Conservation (phyloP, 2,329 filamentous ascomycete species). For the Monosporascus sp. region DNA sequence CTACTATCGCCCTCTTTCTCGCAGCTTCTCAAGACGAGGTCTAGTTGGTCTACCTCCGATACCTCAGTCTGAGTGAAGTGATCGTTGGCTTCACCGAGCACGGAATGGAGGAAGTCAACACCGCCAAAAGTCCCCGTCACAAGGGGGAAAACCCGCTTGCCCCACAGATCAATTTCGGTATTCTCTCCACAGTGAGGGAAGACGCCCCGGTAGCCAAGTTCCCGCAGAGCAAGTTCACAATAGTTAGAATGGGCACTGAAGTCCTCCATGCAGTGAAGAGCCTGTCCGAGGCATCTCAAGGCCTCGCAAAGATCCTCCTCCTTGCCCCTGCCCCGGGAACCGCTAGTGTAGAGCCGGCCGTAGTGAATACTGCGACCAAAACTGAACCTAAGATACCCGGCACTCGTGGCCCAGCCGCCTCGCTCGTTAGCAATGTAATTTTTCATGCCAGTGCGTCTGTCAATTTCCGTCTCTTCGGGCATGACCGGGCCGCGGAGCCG, state of each 20-base stretch:
- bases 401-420: conserved; percentile 83
- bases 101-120: conserved; percentile 80
- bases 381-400: conserved; percentile 76
- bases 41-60: conserved; percentile 77
- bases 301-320: conserved; percentile 79
- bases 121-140: conserved; percentile 74
- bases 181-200: conserved; percentile 68
- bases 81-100: conserved; percentile 71
- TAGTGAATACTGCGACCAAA: conserved; percentile 71
- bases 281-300: conserved; percentile 69
- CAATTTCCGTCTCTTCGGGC: conserved; percentile 66
- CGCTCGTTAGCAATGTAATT: conserved; percentile 95
- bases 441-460: conserved; percentile 86
- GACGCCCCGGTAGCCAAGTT: conserved; percentile 63
- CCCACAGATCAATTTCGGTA: conserved; percentile 61
- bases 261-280: conserved; percentile 72
- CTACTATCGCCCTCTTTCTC: conserved; percentile 40
- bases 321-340: conserved; percentile 55
- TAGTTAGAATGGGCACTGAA: conserved; percentile 82
- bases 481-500: conserved; percentile 77
- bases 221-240: conserved; percentile 69
- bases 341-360: conserved; percentile 68
- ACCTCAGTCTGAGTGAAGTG: conserved; percentile 83
- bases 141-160: conserved; percentile 65
- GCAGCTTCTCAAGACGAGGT: conserved; percentile 67